These are phyloP conservation scores for Lachancea nothofagi DNA, from an alignment of 805 yeast genomes.

Conservation along the genomic window DNA sequence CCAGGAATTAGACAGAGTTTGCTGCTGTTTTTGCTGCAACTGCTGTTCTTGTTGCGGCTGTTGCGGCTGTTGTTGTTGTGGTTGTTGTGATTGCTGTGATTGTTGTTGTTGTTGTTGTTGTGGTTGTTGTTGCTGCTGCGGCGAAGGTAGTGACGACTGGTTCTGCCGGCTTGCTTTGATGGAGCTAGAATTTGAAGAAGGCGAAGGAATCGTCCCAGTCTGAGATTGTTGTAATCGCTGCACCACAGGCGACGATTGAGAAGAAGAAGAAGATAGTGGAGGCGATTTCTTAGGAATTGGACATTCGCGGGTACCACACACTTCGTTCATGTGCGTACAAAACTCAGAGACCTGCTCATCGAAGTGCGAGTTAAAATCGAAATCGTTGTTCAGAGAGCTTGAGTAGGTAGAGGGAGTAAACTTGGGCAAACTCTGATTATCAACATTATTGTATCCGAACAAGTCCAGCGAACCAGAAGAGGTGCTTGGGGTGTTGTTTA, in stretches of 20 bases:
- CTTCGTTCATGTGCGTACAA: conserved; percentile 69
- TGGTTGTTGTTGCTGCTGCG: conserved; percentile 3
- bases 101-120: conserved; percentile 9
- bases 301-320: conserved; percentile 70
- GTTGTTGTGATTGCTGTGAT: conserved; percentile 2
- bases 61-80: conserved; percentile 10
- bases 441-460: conserved; percentile 4
- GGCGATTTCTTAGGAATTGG: conserved; percentile 49
- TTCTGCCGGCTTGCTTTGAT: conserved; percentile 4
- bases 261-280: not conserved
- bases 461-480: conserved; percentile 11
- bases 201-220: not conserved
- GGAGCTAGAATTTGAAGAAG: conserved; percentile 5
- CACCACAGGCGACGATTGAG: not conserved
- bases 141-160: too few relatives aligned
- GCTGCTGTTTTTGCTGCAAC: conserved; percentile 2
- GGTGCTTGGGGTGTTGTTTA: conserved; percentile 10
- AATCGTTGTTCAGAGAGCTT: conserved; percentile 19
- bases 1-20: conserved; percentile 8
- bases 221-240: conserved; percentile 9
- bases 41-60: conserved; percentile 4
- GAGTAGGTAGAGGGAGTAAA: conserved; percentile 9
- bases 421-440: conserved; percentile 8
- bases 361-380: conserved; percentile 41
- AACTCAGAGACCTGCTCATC: conserved; percentile 71